Evolutionary conservation across 148 eudicot species (phyloP).

Genomic region (Rhododendron mucronatum): DNA sequence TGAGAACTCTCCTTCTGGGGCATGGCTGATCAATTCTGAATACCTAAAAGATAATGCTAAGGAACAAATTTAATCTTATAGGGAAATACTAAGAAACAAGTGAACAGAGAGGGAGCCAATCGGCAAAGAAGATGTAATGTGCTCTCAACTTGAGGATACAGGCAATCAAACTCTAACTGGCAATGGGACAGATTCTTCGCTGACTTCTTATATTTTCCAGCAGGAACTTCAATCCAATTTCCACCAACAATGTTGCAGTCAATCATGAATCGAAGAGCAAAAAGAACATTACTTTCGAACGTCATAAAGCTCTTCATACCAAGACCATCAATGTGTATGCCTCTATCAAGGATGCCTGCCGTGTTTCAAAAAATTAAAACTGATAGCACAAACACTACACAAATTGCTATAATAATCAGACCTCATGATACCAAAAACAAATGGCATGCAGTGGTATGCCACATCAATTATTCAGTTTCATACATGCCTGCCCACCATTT

Average conservation of each 20-base stretch:
- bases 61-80: conserved; percentile 12
- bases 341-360: conserved; percentile 88
- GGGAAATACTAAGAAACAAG: neutral
- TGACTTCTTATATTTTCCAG: conserved; percentile 60
- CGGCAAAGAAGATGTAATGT: neutral
- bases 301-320: conserved; percentile 89
- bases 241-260: conserved; percentile 96
- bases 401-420: neutral
- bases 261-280: conserved; percentile 95
- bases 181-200: conserved; percentile 62
- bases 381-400: neutral
- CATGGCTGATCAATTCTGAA: conserved; percentile 82
- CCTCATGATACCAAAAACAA: neutral
- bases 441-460: neutral
- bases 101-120: conserved; percentile 7
- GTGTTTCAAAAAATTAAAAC: conserved; percentile 8
- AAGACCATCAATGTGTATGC: conserved; percentile 87
- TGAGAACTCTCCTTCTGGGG: conserved; percentile 88
- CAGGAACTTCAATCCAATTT: conserved; percentile 92
- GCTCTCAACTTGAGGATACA: conserved; percentile 59
- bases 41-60: conserved; percentile 45
- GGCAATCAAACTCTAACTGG: conserved; percentile 92
- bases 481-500: neutral
- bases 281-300: conserved; percentile 89
- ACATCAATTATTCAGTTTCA: neutral